These are phyloP conservation scores for Gossypium turneri DNA, from an alignment of 345 rosid genomes.

Conservation along the genomic window DNA sequence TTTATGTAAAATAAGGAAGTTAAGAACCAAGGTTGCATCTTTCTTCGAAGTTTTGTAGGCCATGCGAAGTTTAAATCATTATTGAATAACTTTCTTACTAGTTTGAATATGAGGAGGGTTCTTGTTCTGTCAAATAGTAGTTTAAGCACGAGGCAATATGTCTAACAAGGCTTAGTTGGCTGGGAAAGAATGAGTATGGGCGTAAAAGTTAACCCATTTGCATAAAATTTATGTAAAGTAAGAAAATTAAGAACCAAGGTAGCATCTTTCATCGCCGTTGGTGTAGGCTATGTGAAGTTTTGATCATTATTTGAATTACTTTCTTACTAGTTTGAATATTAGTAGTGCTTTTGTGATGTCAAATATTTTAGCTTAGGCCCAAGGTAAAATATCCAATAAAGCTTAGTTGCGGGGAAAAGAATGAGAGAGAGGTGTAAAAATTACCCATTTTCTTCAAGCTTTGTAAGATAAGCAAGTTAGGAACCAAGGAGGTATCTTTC, in stretches of 20 bases:
- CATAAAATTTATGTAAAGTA: neutral
- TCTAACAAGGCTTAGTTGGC: neutral
- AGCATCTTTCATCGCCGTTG: neutral
- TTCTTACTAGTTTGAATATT: neutral
- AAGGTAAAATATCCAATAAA: neutral
- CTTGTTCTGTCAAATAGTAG: neutral
- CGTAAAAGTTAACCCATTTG: neutral
- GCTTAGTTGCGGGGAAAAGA: neutral
- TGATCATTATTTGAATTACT: neutral
- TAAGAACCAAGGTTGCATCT: slow-evolving; percentile 5
- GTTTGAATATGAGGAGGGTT: neutral
- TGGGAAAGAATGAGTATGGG: neutral
- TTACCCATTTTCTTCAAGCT: neutral
- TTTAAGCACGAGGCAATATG: neutral
- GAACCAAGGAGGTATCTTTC: neutral
- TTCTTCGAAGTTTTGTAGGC: neutral
- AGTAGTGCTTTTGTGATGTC: neutral
- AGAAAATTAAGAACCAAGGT: neutral
- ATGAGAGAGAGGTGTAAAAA: neutral
- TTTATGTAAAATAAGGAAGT: neutral
- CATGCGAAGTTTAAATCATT: neutral
- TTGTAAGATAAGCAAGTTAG: neutral
- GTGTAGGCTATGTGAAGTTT: neutral
- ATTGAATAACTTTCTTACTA: neutral
- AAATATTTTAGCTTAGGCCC: neutral